These are phyloP conservation scores for Diaporthe sp. DNA, from an alignment of 2,329 filamentous ascomycete species.

Conservation along the genomic window DNA sequence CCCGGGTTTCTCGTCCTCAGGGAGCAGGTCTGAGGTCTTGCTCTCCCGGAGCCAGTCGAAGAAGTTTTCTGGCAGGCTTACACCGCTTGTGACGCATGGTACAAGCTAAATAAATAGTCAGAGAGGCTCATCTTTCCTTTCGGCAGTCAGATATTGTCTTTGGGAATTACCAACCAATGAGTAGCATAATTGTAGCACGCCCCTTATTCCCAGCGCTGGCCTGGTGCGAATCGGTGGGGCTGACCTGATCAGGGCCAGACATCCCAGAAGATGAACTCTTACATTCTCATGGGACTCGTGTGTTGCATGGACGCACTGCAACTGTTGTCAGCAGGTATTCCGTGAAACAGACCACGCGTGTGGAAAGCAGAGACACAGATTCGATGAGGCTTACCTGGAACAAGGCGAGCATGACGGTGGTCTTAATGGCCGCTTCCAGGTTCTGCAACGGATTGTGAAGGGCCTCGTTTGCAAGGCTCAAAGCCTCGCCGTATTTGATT, in stretches of 20 bases:
- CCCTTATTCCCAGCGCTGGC: conserved; percentile 61
- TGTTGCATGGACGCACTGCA: conserved; percentile 44
- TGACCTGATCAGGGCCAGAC: conserved; percentile 68
- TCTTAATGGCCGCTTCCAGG: conserved; percentile 62
- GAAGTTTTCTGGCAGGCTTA: conserved; percentile 57
- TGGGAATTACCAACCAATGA: conserved; percentile 62
- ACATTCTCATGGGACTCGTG: conserved; percentile 63
- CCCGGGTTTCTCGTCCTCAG: conserved; percentile 55
- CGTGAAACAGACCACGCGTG: neutral
- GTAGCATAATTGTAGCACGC: conserved; percentile 69
- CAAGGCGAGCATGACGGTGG: conserved; percentile 71
- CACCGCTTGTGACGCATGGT: conserved; percentile 57
- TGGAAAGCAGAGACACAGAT: conserved; percentile 25
- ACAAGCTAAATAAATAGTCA: conserved; percentile 56
- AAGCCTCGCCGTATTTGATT: conserved; percentile 67
- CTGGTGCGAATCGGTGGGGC: conserved; percentile 56
- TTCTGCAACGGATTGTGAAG: conserved; percentile 53
- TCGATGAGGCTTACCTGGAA: conserved; percentile 65
- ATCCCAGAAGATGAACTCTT: conserved; percentile 71
- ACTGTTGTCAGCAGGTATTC: neutral
- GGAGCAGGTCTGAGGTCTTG: conserved; percentile 43
- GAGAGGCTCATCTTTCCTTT: conserved; percentile 12
- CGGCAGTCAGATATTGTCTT: neutral
- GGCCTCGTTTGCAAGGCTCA: conserved; percentile 62
- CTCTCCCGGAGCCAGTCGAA: conserved; percentile 55